phyloP scores from a whole-genome alignment of 345 rosid genomes.

The Raphanus sativus region DNA sequence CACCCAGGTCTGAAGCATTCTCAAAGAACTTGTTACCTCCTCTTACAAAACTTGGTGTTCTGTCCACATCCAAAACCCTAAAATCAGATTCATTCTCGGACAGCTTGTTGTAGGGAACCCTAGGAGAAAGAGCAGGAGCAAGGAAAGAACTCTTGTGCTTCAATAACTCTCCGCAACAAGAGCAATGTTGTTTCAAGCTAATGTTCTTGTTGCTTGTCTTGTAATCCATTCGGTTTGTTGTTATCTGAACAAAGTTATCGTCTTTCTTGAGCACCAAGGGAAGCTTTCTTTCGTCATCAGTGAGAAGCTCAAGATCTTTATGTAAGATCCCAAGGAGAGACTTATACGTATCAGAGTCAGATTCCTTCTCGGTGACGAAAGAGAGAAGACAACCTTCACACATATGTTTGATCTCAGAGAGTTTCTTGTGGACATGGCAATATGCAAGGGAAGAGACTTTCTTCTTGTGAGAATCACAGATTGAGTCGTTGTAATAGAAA shows the following conservation, averaged over 20 bases:
- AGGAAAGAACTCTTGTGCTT: constrained; percentile 44
- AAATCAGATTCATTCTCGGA: constrained; percentile 44
- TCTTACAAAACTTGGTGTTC: constrained; percentile 47
- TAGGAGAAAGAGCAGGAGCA: constrained; percentile 43
- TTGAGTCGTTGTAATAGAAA: constrained; percentile 77
- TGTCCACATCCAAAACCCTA: constrained; percentile 39
- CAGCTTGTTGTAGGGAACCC: constrained; percentile 47
- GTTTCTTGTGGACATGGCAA: constrained; percentile 80
- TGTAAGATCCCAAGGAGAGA: constrained; percentile 75
- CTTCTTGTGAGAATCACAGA: constrained; percentile 79
- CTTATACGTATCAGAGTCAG: constrained; percentile 72
- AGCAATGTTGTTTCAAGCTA: constrained; percentile 40
- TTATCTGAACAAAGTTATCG: constrained; percentile 17
- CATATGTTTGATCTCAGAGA: constrained; percentile 74
- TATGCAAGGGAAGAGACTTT: constrained; percentile 74
- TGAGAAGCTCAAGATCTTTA: constrained; percentile 70
- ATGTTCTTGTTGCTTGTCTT: not conserved
- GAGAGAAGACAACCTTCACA: constrained; percentile 94
- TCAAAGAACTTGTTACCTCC: constrained; percentile 76
- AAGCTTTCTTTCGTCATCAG: constrained; percentile 59
- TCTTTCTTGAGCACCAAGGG: constrained; percentile 49
- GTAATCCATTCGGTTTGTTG: constrained; percentile 22
- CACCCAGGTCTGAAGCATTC: constrained; percentile 39
- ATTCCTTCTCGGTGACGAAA: constrained; percentile 77
- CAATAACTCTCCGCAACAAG: constrained; percentile 74